Conservation (phyloP, 192 early-diverging fungal species). For the Spinellus fusiger region DNA sequence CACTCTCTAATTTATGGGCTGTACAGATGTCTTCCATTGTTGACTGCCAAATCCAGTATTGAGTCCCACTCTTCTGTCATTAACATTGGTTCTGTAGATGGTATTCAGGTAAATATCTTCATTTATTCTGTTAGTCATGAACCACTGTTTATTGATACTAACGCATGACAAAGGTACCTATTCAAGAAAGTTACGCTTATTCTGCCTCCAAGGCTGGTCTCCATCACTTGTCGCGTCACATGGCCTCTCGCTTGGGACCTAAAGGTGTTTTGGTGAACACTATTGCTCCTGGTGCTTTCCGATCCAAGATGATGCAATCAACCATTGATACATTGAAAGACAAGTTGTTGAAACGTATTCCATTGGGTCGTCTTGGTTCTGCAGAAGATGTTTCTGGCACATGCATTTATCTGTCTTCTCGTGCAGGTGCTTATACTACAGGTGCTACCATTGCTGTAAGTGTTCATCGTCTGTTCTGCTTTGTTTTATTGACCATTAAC, state of each 20-base stretch:
- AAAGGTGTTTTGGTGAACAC: constrained; percentile 60
- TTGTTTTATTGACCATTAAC: not conserved
- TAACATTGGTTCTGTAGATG: constrained; percentile 82
- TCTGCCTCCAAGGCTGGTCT: constrained; percentile 74
- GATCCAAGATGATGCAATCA: constrained; percentile 72
- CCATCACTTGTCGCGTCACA: constrained; percentile 63
- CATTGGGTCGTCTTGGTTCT: constrained; percentile 71
- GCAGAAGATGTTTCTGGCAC: constrained; percentile 85
- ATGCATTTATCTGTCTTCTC: constrained; percentile 66
- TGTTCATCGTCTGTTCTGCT: not conserved
- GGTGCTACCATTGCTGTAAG: constrained; percentile 71
- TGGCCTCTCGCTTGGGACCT: constrained; percentile 58
- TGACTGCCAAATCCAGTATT: constrained; percentile 49
- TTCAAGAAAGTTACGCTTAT: constrained; percentile 62
- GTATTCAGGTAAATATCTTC: constrained; percentile 26
- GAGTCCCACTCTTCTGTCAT: constrained; percentile 72
- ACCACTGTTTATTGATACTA: not conserved
- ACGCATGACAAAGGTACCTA: constrained; percentile 12
- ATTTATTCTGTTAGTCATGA: not conserved
- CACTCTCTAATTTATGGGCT: not conserved
- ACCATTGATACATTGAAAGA: constrained; percentile 51
- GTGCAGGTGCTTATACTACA: constrained; percentile 73
- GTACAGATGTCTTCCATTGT: constrained; percentile 53
- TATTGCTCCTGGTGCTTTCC: constrained; percentile 68
- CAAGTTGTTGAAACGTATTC: constrained; percentile 47